Evolutionary conservation across 495 filamentous ascomycete genomes (phyloP).

Genomic region (Peziza echinospora): DNA sequence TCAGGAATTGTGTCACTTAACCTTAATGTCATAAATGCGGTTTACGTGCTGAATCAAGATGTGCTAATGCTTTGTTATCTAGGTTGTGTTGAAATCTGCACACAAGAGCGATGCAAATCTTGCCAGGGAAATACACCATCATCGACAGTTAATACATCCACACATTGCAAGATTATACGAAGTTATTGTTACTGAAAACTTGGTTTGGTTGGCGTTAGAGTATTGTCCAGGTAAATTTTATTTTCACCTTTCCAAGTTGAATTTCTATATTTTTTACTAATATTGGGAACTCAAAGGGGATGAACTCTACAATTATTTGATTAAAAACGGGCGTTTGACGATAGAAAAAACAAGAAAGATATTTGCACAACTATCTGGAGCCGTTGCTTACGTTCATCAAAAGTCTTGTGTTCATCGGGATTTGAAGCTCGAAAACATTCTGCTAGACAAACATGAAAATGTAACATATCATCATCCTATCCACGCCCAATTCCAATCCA

Average conservation of each 20-base stretch:
- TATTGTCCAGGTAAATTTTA: conserved; percentile 85
- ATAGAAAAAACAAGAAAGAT: conserved; percentile 83
- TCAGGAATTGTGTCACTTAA: no score
- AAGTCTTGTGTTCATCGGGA: conserved; percentile 93
- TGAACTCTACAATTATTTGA: conserved; percentile 88
- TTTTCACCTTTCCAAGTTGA: no score
- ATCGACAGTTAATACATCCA: conserved; percentile 90
- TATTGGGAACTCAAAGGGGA: conserved; percentile 48
- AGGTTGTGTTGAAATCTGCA: conserved; percentile 96
- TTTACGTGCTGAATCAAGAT: conserved; percentile 1
- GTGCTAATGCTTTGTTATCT: conserved; percentile 3
- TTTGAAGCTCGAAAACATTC: conserved; percentile 89
- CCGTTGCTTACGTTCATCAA: conserved; percentile 85
- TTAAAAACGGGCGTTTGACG: conserved; percentile 62
- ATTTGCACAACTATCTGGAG: conserved; percentile 87
- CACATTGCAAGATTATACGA: conserved; percentile 95
- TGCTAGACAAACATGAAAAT: conserved; percentile 90
- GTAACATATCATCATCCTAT: conserved; percentile 13
- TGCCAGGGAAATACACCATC: conserved; percentile 91
- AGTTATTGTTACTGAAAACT: conserved; percentile 80
- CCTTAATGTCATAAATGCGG: neutral
- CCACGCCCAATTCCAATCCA: no score
- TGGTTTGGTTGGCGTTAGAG: conserved; percentile 93
- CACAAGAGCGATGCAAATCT: conserved; percentile 91
- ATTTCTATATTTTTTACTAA: neutral